Base-by-base conservation (phyloP, 257 asterid genomes). In the Penstemon eatonii region DNA sequence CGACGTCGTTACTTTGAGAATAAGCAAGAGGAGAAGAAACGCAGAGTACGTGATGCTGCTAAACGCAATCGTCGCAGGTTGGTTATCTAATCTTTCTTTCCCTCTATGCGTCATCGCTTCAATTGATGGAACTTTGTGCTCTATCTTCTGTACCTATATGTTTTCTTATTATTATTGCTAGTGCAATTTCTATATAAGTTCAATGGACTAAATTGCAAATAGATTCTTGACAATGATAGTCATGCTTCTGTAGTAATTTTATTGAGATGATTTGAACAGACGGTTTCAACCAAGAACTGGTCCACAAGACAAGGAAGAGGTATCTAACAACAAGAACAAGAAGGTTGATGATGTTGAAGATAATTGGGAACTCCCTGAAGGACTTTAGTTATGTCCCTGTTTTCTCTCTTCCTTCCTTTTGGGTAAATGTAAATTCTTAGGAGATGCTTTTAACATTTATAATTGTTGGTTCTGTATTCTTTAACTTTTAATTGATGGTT, bases 21-120 rank as follows among this genome's bases (percentile, higher is more conserved):
- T 69, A 81, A 80, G 68, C 99, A 93, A 80, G 99, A 88, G 1
- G 81, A 88, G 85, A 74, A 81, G 79, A 93, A 93, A 75, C 86
- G 97, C 67, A 88, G 68, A 76, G 0, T 88, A 0, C 97, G 97
- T 6, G 99, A 93, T 13, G 96, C 99, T 37, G 96, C 96, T 4
- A 78, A 73, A 76, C 96, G 99, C 71, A 90, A 90, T 68, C 95
- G 96, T 18, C 85, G 91, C 76, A 88, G 97, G 97, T 86, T 47
- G 3, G 38, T 3, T 19, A 25, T 42, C 18, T 15, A 15, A 15
- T 15, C 15, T 3, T 2, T 25, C 3, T 3, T 10, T 8, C 9
- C 33, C 5, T 8, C 33, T 25, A 25, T 5, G 3, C 1, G 12
- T 49, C n/a, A 3, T 12, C 13, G 10, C 11, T 53, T 42, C 12